Evolutionary conservation across 2,329 filamentous ascomycete genomes (phyloP), one percentile per base, ranked within the genome.

Genomic region (Verticillium nonalfalfae): DNA sequence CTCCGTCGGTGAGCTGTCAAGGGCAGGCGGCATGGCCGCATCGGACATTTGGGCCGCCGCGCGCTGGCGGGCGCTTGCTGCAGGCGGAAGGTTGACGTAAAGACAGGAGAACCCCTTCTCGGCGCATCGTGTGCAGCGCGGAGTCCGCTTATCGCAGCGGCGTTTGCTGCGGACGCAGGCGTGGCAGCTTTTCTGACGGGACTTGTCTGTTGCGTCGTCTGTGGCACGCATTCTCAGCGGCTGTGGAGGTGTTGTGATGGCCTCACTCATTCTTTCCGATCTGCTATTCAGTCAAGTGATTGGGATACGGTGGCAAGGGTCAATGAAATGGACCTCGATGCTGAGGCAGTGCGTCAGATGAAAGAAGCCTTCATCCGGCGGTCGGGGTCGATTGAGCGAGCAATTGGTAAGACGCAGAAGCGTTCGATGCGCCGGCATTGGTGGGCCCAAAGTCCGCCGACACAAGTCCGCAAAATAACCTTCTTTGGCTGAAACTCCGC

Each of bases 141-240:
- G 78, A 5, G 68, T 70, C 55, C 68, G 71, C 71, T 79, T 79
- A 67, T 81, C 77, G 69, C 78, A 80, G 61, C 77, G 73, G 57
- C 78, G 72, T 68, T 80, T 80, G 68, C 76, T 74, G 58, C 72
- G 73, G 56, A 80, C 78, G 64, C 78, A 81, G 55, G 76, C 74
- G 64, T 79, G 76, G 72, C 78, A 80, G 71, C 75, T 80, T 73
- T 78, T 79, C 65, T 80, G 78, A 63, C 77, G 54, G 26, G 54
- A 56, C 54, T 56, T 56, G 54, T 56, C 54, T 31, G 54, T 56
- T 14, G 54, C 13, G 13, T 56, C 54, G 54, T 33, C 26, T 14
- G 26, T 35, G 54, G 10, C 45, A 10, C n/a, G 45, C 18, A 11
- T 21, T 3, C 45, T 50, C 13, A n/a, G 39, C 39, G 39, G 13